Percentiles rank a stretch among this genome's conserved stretches.
phyloP scores from a whole-genome alignment of 1,284 basidiomycete species.

The Trametes pubescens region DNA sequence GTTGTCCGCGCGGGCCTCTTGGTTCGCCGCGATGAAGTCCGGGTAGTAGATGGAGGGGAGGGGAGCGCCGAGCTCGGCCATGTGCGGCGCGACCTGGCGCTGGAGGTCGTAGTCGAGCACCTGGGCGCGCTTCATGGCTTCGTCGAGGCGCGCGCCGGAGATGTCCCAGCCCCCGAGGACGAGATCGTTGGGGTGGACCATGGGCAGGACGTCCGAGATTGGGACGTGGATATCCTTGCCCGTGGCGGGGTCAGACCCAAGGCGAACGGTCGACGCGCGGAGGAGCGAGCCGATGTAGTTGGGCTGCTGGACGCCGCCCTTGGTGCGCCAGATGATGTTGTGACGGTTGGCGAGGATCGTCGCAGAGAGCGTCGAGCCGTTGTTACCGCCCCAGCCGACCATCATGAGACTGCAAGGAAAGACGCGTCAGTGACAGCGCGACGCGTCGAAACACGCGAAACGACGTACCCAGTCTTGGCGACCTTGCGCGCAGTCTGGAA shows the following conservation, averaged over 20 bases:
- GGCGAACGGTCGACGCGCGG: constrained; percentile 93
- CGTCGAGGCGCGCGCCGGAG: constrained; percentile 84
- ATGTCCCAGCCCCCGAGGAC: constrained; percentile 99
- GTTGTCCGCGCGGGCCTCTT: constrained; percentile 96
- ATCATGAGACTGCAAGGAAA: constrained; percentile 84
- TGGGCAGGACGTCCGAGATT: constrained; percentile 92
- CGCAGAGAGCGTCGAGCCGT: constrained; percentile 94
- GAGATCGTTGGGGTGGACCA: constrained; percentile 99
- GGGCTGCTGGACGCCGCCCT: constrained; percentile 90
- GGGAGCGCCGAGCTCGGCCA: constrained; percentile 85
- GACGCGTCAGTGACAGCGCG: constrained; percentile 21
- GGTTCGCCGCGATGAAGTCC: constrained; percentile 97
- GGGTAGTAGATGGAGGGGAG: constrained; percentile 97
- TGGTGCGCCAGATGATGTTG: constrained; percentile 96
- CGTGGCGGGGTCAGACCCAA: constrained; percentile 85
- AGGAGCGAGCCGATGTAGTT: constrained; percentile 97
- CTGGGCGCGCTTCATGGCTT: constrained; percentile 93
- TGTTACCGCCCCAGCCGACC: constrained; percentile 97
- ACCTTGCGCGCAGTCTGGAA: constrained; percentile 93
- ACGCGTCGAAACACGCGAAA: constrained; percentile 17
- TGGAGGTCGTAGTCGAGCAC: constrained; percentile 98
- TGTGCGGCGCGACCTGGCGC: constrained; percentile 90
- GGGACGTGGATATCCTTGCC: constrained; percentile 96
- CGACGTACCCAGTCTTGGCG: constrained; percentile 88
- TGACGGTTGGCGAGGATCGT: constrained; percentile 97